These are phyloP conservation scores for Cyclocybe aegerita DNA, from an alignment of 768 basidiomycete genomes.

Conservation along the genomic window DNA sequence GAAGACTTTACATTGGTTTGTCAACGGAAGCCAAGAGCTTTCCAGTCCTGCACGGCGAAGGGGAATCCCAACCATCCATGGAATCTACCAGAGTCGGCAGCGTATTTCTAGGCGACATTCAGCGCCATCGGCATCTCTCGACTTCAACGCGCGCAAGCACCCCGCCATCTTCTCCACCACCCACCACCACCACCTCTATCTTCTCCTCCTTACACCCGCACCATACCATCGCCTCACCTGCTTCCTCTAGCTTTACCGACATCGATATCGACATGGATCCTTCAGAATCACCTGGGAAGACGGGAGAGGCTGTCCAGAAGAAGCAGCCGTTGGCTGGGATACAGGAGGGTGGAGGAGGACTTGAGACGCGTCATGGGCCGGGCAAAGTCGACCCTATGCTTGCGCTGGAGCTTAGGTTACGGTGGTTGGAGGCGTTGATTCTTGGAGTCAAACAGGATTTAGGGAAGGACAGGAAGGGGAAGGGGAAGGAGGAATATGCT, in stretches of 20 bases:
- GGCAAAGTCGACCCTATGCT: slow-evolving; percentile 58
- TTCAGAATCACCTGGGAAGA: slow-evolving; percentile 1
- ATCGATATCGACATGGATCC: slow-evolving; percentile 17
- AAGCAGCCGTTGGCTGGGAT: slow-evolving; percentile 1
- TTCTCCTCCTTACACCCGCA: slow-evolving; percentile 22
- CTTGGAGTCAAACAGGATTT: slow-evolving; percentile 50
- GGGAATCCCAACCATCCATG: slow-evolving; percentile 5
- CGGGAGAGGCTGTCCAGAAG: not conserved
- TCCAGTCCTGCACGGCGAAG: not conserved
- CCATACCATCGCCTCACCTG: slow-evolving; percentile 19
- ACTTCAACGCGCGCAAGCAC: slow-evolving; percentile 43
- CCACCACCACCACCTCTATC: slow-evolving; percentile 33
- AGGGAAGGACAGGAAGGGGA: slow-evolving; percentile 31
- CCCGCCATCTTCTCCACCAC: slow-evolving; percentile 42
- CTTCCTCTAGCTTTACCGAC: slow-evolving; percentile 14
- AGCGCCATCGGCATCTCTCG: slow-evolving; percentile 62
- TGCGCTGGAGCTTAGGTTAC: slow-evolving; percentile 71
- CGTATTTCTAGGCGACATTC: slow-evolving; percentile 78
- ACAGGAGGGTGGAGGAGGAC: slow-evolving; percentile 2
- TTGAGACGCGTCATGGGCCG: slow-evolving; percentile 9
- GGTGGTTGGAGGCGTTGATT: slow-evolving; percentile 80
- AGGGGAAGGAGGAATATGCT: slow-evolving; percentile 32
- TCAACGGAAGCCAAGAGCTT: not conserved
- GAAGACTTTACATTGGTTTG: no score
- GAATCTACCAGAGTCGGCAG: slow-evolving; percentile 52